Base-by-base conservation (phyloP, 148 eudicot species). In the Camellia sinensis region DNA sequence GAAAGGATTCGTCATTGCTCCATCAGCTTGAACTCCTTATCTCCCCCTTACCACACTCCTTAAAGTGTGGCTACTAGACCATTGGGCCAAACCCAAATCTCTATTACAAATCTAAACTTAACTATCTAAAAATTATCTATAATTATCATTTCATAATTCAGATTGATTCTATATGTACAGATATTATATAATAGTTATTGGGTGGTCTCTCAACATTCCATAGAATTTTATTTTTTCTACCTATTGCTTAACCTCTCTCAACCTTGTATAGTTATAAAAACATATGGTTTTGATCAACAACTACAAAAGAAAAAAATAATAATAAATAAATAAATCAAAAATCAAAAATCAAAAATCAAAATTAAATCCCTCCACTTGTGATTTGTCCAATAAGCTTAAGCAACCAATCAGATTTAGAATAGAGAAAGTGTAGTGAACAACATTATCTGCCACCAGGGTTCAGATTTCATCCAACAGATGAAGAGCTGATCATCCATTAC, bases 391-490 rank as follows among this genome's bases (percentile, higher is more conserved):
- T 14, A 57, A 57, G 56, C 56, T 6, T 0, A 10, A 56, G 19
- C 18, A 3, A 60, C 21, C 64, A 60, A 60, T 7, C 12, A 7
- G 12, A 18, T 29, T 29, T 1, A 29, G 1, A 29, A 29, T 29
- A 7, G 17, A 18, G 19, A 18, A 44, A 46, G 79, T n/a, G n/a
- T 18, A 11, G 17, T 21, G 43, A 57, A 1, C 14, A 17, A 29
- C 1, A 29, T 29, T 29, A 29, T 59, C 83, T 84, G 50, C 86
- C 84, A 44, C 75, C 86, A 18, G 84, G 86, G 19, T 84, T 84
- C 43, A 81, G 84, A 44, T 84, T 84, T 70, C 87, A 84, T 53
- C 87, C 87, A 54, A 77, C 86, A 12, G 86, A 84, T 74, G 86
- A 84, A 59, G 86, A 84, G 77, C 78, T 80, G 43, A 80, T 84